A percentile compares a stretch with the other conserved stretches of the same genome.
Evolutionary conservation across 1,284 basidiomycete species (phyloP).

Genomic region (Paramarasmius palmivorus): DNA sequence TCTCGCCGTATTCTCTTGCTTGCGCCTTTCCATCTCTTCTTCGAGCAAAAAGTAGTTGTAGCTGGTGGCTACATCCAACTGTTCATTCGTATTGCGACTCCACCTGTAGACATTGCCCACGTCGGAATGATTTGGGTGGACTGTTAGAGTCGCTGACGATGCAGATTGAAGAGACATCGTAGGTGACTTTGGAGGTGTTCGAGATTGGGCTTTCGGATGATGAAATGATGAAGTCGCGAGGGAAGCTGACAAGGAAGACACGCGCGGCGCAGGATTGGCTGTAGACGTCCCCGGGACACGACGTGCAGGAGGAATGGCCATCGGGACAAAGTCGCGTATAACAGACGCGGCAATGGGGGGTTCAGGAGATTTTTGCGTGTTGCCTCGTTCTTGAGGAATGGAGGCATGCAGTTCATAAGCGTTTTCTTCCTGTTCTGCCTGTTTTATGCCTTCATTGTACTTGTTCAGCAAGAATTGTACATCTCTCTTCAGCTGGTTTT

Average conservation of each 20-base stretch:
- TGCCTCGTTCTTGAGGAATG: conserved; percentile 9
- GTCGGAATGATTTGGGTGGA: conserved; percentile 28
- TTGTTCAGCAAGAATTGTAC: conserved; percentile 65
- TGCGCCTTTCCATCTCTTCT: conserved; percentile 49
- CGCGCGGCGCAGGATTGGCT: conserved; percentile 36
- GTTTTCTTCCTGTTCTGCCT: conserved; percentile 43
- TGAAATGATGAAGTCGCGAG: conserved; percentile 62
- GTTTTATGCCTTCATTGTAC: conserved; percentile 53
- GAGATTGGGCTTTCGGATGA: conserved; percentile 37
- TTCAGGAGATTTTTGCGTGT: conserved; percentile 1
- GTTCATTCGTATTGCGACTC: conserved; percentile 59
- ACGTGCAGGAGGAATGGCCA: conserved; percentile 22
- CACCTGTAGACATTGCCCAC: conserved; percentile 43
- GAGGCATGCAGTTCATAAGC: conserved; percentile 10
- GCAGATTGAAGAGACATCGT: conserved; percentile 27
- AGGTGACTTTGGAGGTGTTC: conserved; percentile 16
- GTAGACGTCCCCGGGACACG: conserved; percentile 25
- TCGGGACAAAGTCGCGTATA: conserved; percentile 58
- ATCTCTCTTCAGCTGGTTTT: conserved; percentile 53
- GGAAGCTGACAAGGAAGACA: conserved; percentile 71
- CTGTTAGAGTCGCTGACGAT: conserved; percentile 36
- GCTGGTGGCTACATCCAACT: conserved; percentile 65
- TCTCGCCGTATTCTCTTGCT: conserved; percentile 19
- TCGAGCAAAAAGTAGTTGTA: conserved; percentile 65
- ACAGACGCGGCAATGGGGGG: conserved; percentile 15